Percentiles rank a stretch among this genome's conserved stretches.
phyloP scores from a whole-genome alignment of 805 yeast species.

The Yamadazyma sp. region DNA sequence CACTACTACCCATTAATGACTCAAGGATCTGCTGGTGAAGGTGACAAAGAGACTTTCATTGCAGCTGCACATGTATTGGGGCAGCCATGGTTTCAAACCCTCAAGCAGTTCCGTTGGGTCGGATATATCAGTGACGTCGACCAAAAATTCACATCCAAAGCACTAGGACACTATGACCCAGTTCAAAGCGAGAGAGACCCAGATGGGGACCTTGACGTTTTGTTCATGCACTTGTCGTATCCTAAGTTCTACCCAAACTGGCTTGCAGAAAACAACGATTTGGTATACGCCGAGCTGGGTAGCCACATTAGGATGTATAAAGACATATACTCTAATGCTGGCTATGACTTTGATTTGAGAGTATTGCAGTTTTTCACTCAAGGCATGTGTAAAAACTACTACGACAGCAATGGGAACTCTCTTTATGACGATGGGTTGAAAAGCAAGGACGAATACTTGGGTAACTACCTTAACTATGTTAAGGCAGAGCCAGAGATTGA shows the following conservation, averaged over 20 bases:
- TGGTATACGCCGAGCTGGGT: constrained; percentile 31
- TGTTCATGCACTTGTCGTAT: constrained; percentile 61
- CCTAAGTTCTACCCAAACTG: constrained; percentile 46
- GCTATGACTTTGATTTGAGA: constrained; percentile 44
- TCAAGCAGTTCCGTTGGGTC: constrained; percentile 42
- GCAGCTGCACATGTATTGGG: constrained; percentile 60
- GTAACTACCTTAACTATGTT: constrained; percentile 30
- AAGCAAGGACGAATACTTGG: constrained; percentile 31
- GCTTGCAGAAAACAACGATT: constrained; percentile 36
- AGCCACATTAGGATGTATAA: constrained; percentile 43
- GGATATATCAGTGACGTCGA: constrained; percentile 30
- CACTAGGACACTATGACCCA: constrained; percentile 45
- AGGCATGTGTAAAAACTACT: constrained; percentile 38
- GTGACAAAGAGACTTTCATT: constrained; percentile 76
- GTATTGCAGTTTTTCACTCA: constrained; percentile 39
- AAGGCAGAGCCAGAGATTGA: constrained; percentile 22
- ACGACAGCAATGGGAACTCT: constrained; percentile 26
- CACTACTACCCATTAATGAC: constrained; percentile 67
- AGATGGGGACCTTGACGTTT: constrained; percentile 19
- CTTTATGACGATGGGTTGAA: constrained; percentile 24
- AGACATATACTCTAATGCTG: constrained; percentile 33
- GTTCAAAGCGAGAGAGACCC: constrained; percentile 19
- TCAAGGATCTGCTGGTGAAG: constrained; percentile 76
- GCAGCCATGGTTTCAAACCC: constrained; percentile 52
- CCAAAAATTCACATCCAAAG: constrained; percentile 32